Evolutionary conservation across 306 rosid genomes (phyloP).

Genomic region (Neltuma alba): DNA sequence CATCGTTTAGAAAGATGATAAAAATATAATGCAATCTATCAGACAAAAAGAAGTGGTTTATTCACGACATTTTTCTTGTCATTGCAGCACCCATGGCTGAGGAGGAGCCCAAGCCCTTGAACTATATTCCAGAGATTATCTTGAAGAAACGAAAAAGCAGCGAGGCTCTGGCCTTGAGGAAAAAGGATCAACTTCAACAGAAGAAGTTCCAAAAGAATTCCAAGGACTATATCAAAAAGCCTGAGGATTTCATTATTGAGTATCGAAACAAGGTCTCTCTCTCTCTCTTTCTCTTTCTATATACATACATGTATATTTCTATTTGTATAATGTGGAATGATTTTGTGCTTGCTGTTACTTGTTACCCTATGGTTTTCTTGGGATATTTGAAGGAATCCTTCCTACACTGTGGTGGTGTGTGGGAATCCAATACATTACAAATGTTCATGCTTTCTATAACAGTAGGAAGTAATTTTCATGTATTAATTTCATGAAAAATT

Average conservation of each 20-base stretch:
- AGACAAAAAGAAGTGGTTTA: neutral
- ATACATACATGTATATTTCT: neutral
- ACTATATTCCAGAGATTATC: conserved; percentile 39
- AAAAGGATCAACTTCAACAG: conserved; percentile 34
- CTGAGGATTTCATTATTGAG: conserved; percentile 77
- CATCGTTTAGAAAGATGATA: neutral
- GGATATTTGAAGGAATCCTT: neutral
- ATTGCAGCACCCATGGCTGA: conserved; percentile 39
- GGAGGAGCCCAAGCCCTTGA: conserved; percentile 35
- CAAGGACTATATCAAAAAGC: conserved; percentile 64
- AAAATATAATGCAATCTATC: neutral
- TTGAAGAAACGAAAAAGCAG: conserved; percentile 48
- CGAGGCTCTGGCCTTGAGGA: conserved; percentile 40
- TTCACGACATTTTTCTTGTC: neutral
- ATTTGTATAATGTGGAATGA: neutral
- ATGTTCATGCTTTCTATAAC: neutral
- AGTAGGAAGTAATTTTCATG: neutral
- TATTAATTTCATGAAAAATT: neutral
- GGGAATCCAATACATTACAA: neutral
- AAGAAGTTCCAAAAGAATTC: conserved; percentile 26
- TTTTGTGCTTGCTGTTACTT: neutral
- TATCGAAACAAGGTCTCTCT: conserved; percentile 62
- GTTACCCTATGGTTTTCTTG: neutral
- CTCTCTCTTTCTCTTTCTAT: neutral
- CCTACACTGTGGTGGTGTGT: neutral